Conservation (phyloP, 1,139 yeast genomes). For the Pichia terricola region DNA sequence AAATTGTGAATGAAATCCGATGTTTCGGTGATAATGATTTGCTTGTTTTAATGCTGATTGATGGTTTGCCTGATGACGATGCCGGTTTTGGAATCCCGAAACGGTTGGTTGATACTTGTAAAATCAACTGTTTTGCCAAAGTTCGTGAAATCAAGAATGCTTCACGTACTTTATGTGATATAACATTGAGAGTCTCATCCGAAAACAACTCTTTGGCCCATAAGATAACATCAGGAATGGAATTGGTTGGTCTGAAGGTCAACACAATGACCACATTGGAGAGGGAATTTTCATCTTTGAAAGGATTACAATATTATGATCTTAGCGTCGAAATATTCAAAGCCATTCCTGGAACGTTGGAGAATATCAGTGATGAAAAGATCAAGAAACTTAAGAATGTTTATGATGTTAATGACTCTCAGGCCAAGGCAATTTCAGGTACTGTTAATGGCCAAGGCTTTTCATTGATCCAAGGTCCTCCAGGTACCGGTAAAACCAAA, state of each 20-base stretch:
- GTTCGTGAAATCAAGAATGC: constrained; percentile 62
- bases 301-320: constrained; percentile 76
- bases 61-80: constrained; percentile 21
- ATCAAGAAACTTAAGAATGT: constrained; percentile 32
- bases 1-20: constrained; percentile 40
- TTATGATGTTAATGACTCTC: constrained; percentile 72
- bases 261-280: constrained; percentile 88
- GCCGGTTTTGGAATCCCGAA: constrained; percentile 14
- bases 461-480: constrained; percentile 93
- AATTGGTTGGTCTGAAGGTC: constrained; percentile 58
- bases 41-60: constrained; percentile 51
- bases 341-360: constrained; percentile 50
- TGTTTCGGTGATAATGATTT: constrained; percentile 66
- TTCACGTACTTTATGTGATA: constrained; percentile 56
- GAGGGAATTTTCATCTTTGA: constrained; percentile 80
- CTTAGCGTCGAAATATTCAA: constrained; percentile 51
- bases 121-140: constrained; percentile 59
- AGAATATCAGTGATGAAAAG: constrained; percentile 21
- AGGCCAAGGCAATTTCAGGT: constrained; percentile 79
- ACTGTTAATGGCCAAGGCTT: constrained; percentile 65
- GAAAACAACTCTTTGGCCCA: constrained; percentile 34
- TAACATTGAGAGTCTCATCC: constrained; percentile 56
- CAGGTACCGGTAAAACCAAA: constrained; percentile 97
- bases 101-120: constrained; percentile 11
- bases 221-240: constrained; percentile 53